Conservation (phyloP, 2,329 filamentous ascomycete genomes). For the Calonectria honghensis region DNA sequence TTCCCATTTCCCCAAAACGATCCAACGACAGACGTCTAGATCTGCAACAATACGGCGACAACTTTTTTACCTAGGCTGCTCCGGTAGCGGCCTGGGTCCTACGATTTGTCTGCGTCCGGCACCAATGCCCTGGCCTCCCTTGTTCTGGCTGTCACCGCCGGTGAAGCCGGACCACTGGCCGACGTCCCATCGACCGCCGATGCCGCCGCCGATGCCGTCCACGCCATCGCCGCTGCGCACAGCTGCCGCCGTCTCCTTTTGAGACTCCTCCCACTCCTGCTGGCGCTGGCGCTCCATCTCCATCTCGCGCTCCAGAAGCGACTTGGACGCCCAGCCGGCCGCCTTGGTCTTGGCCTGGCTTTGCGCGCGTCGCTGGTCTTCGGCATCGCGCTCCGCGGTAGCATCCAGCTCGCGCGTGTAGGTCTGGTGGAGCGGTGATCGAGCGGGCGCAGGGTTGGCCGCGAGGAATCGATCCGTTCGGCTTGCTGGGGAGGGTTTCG, state of each 20-base stretch:
- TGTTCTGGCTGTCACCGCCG: constrained; percentile 84
- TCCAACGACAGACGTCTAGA: neutral
- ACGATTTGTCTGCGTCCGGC: constrained; percentile 85
- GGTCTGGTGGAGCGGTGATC: constrained; percentile 64
- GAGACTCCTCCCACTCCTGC: constrained; percentile 86
- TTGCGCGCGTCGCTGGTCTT: constrained; percentile 76
- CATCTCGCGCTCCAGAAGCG: constrained; percentile 86
- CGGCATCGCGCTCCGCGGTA: constrained; percentile 77
- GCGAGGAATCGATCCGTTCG: constrained; percentile 76
- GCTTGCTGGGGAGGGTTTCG: constrained; percentile 58
- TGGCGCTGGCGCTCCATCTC: constrained; percentile 86
- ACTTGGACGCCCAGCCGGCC: constrained; percentile 79
- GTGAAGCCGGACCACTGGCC: constrained; percentile 85
- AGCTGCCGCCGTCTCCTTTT: constrained; percentile 77
- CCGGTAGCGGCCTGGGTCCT: constrained; percentile 82
- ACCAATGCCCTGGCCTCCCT: constrained; percentile 78
- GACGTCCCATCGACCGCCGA: constrained; percentile 83
- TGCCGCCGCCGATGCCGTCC: constrained; percentile 80
- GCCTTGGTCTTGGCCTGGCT: constrained; percentile 78
- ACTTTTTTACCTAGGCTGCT: constrained; percentile 54
- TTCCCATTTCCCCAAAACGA: neutral
- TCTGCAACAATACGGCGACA: neutral
- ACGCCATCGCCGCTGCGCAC: constrained; percentile 70
- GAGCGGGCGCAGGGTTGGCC: constrained; percentile 70
- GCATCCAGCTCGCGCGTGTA: constrained; percentile 74